Conservation (phyloP, 75 land plant species). For the Adiantum capillusveneris region DNA sequence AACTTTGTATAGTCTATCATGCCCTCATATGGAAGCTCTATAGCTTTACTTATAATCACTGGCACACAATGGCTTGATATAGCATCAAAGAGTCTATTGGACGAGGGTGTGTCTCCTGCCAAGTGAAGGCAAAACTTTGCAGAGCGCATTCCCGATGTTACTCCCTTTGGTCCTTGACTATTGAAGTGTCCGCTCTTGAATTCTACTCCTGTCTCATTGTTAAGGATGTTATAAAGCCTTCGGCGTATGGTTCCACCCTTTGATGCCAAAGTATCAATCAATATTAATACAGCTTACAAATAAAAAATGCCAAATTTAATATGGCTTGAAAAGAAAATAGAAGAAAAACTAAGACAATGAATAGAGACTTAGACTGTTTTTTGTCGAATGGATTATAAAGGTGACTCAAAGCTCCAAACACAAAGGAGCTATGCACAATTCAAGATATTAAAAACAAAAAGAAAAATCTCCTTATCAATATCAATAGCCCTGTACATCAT, state of each 20-base stretch:
- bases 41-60: conserved; percentile 77
- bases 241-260: conserved; percentile 83
- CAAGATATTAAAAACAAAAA: too few species aligned
- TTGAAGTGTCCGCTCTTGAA: conserved; percentile 58
- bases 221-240: conserved; percentile 67
- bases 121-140: conserved; percentile 85
- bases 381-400: too few species aligned
- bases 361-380: too few species aligned
- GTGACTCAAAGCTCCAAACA: too few species aligned
- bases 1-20: conserved; percentile 72
- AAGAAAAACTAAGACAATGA: too few species aligned
- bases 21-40: conserved; percentile 88
- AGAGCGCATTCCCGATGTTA: conserved; percentile 67
- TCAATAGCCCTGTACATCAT: too few species aligned
- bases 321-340: too few species aligned
- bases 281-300: too few species aligned
- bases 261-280: not conserved
- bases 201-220: conserved; percentile 66
- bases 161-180: conserved; percentile 45
- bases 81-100: conserved; percentile 93
- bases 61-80: conserved; percentile 84
- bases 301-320: too few species aligned
- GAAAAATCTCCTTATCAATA: too few species aligned
- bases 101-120: conserved; percentile 94
- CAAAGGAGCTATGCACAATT: too few species aligned